Evolutionary conservation across 2,329 filamentous ascomycete species (phyloP).

Genomic region (Metarhizium guizhouense): DNA sequence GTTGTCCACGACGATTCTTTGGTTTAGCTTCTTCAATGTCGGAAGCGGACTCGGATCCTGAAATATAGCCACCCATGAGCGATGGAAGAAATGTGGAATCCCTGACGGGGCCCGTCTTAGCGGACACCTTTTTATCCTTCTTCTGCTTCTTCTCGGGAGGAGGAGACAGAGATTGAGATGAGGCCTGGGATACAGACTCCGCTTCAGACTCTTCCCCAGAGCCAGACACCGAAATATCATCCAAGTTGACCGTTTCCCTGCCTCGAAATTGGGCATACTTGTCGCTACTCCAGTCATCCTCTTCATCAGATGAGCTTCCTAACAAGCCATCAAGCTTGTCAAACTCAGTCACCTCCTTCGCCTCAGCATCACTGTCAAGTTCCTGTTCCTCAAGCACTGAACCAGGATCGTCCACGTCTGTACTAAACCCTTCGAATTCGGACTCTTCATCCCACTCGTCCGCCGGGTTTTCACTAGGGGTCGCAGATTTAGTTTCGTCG

Average conservation of each 20-base stretch:
- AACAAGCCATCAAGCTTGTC: slow-evolving; percentile 37
- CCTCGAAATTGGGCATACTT: slow-evolving; percentile 21
- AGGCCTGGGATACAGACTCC: slow-evolving; percentile 16
- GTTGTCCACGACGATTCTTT: slow-evolving; percentile 71
- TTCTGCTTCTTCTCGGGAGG: slow-evolving; percentile 13
- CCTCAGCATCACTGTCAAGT: slow-evolving; percentile 15
- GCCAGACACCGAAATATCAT: slow-evolving; percentile 30
- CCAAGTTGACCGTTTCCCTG: slow-evolving; percentile 26
- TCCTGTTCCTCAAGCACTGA: slow-evolving; percentile 10
- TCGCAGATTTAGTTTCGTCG: background rate
- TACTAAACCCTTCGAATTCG: slow-evolving; percentile 28
- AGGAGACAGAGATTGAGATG: slow-evolving; percentile 21
- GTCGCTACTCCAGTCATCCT: slow-evolving; percentile 28
- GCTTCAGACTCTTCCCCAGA: slow-evolving; percentile 19
- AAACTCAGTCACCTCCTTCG: slow-evolving; percentile 23
- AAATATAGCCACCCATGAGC: slow-evolving; percentile 72
- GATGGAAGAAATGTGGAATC: slow-evolving; percentile 62
- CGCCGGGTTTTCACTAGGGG: slow-evolving; percentile 9
- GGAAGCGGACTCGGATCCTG: slow-evolving; percentile 61
- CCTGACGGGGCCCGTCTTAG: slow-evolving; percentile 13
- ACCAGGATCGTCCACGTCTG: slow-evolving; percentile 18
- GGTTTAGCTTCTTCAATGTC: slow-evolving; percentile 53
- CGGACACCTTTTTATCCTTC: slow-evolving; percentile 8
- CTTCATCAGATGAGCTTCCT: slow-evolving; percentile 34
- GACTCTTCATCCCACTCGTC: slow-evolving; percentile 20